Evolutionary conservation across 331 rosid species (phyloP), one percentile per base, ranked within the genome.

Genomic region (Quercus tomentella): DNA sequence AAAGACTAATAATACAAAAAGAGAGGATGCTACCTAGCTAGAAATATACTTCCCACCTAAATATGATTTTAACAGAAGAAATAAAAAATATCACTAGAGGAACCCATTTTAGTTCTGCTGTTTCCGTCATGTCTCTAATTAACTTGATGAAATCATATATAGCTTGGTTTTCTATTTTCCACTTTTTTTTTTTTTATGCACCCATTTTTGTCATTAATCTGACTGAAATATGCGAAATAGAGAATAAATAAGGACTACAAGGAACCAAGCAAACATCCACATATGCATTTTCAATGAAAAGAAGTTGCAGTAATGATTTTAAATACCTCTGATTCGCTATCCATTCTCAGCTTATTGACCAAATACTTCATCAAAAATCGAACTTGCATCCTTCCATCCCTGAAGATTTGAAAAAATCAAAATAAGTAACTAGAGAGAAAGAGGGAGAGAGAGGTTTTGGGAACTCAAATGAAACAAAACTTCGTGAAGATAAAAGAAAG

Each of bases 371-470:
- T 83, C 52, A 96, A 84, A 89, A 93, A 90, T 81, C 98, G 90
- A 83, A 96, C 92, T 70, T 97, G 92, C 97, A 91, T 96, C 78
- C 85, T 91, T 88, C 97, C 97, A 74, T 96, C 99, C 82, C 99
- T 96, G 92, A 58, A 58, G 61, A 55, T 69, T 76, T 21, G 65
- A 2, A 16, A 16, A 16, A 70, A 15, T 17, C 70, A 28, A 63
- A 28, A 63, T 16, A 26, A 63, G 31, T 60, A 60, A 60, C 31
- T 4, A 22, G 66, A 60, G 72, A 20, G 52, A 33, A 0, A 31
- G 49, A 35, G 52, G 33, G 72, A 35, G 52, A 67, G 72, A 10
- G 5, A 5, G n/a, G 72, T 33, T 67, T 67, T 35, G 10, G 17
- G 52, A 33, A 67, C 28, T 67, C 45, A 2, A 5, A 4, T 9